Base-by-base conservation (phyloP, 371 early-diverging fungal genomes). In the Mortierella sp. region DNA sequence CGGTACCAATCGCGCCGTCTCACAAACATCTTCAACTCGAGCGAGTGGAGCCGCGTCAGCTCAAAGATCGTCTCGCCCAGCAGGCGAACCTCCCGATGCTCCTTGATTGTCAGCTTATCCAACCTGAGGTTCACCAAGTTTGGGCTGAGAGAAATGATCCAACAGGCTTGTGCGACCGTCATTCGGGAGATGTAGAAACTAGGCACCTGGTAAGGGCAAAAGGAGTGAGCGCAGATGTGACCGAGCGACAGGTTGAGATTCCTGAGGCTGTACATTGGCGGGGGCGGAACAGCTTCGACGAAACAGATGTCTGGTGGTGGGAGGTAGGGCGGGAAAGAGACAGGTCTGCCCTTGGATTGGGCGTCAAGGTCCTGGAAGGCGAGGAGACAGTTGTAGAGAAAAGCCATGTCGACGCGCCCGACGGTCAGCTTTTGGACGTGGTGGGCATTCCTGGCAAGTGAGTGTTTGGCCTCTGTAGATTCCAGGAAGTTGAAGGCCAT, bases 361-460 rank as follows among this genome's bases (percentile, higher is more conserved):
- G n/a, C n/a, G 48, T n/a, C 19, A n/a, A n/a, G 22, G 22, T 48
- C n/a, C 48, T 22, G 14, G 47, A 47, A 47, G 22, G 37, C 61
- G 10, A 9, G 5, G 1, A 61, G 61, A 14, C 61, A 61, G 61
- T 61, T 61, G 31, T 22, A 61, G 9, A 61, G 10, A 16, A 22
- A 61, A 1, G 34, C 19, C 8, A 61, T 31, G 37, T 61, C 61
- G 22, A 61, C 61, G 1, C 37, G 61, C 7, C 61, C 22, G 61
- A 61, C 61, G 22, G 61, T 61, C 9, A 61, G 61, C 37, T 61
- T 61, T 61, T 61, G 61, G 61, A 61, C 37, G 22, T 22, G 22
- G 22, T 61, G 37, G 1, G 61, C 61, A 22, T 61, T 61, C 61
- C 34, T 61, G 37, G 61, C 34, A 22, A 37, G 19, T 9, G 61